Evolutionary conservation across 2,329 filamentous ascomycete species (phyloP), one percentile per base, ranked within the genome.

Genomic region (Kalmusia sp.): DNA sequence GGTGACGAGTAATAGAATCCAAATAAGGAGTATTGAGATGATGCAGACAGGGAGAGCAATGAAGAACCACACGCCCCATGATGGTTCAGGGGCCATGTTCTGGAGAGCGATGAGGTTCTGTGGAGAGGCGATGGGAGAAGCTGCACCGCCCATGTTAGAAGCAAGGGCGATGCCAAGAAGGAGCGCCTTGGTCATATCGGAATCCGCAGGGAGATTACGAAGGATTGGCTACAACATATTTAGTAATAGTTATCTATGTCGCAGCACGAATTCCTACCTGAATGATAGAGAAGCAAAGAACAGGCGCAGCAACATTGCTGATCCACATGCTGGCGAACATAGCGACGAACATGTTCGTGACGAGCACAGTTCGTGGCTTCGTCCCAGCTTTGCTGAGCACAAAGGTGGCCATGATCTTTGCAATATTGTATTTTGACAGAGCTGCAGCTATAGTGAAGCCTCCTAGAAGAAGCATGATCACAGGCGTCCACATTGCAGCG

Each of bases 321-420:
- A 99, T 98, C 82, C 96, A 92, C 95, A 99, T 99, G 65, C 92
- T 97, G 7, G 96, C 89, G 73, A 99, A 96, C 69, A 95, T 96
- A 50, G 93, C 93, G 35, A 99, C 95, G 65, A 97, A 93, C 95
- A 99, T 99, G 77, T 93, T 97, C 49, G 93, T 95, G n/a, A 99
- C 77, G 4, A 99, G 82, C 3, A 99, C 95, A 2, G 91, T 93
- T 50, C 88, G 84, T 8, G 95, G 95, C 65, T 88, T 89, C 3
- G 95, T 97, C 6, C 95, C 95, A 7, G 95, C 95, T 79, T 96
- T 98, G 80, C 92, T 96, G 28, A 99, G 83, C 24, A 99, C 91
- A 67, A 98, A 92, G 1, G 93, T 97, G 2, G 95, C 95, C 78
- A 99, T 92, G 70, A 95, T 89, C 77, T 98, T 97, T 56, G 96